phyloP scores from a whole-genome alignment of 768 basidiomycete species.

The Russula ochroleuca region DNA sequence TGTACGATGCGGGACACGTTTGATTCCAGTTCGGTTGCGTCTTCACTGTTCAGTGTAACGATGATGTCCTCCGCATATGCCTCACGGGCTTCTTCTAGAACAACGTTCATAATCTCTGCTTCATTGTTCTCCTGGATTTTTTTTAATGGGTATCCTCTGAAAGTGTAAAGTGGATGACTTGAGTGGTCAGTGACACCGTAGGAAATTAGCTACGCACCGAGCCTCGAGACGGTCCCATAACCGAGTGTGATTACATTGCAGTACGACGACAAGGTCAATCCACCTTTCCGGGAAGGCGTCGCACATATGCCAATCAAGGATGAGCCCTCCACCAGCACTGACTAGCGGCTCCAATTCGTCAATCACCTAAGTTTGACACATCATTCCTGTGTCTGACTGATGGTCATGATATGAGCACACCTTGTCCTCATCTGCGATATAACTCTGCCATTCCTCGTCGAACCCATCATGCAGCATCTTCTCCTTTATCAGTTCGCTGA shows the following conservation, averaged over 20 bases:
- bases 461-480: constrained; percentile 75
- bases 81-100: constrained; percentile 80
- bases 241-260: constrained; percentile 81
- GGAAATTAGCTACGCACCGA: constrained; percentile 48
- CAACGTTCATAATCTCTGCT: constrained; percentile 95
- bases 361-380: constrained; percentile 52
- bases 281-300: constrained; percentile 94
- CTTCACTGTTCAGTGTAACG: constrained; percentile 77
- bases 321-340: constrained; percentile 59
- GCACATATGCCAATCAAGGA: constrained; percentile 95
- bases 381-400: neutral
- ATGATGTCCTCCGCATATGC: constrained; percentile 86
- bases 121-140: constrained; percentile 99
- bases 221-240: constrained; percentile 91
- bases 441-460: constrained; percentile 94
- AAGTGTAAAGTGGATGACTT: neutral
- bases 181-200: neutral
- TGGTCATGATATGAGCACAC: constrained; percentile 38
- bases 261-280: constrained; percentile 91
- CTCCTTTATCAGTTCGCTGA: constrained; percentile 87
- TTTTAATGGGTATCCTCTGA: constrained; percentile 78
- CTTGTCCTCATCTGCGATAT: constrained; percentile 94
- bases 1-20: constrained; percentile 84
- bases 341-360: constrained; percentile 81
- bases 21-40: constrained; percentile 71